Conservation (phyloP, 768 basidiomycete species). For the Albatrellus ellisii region DNA sequence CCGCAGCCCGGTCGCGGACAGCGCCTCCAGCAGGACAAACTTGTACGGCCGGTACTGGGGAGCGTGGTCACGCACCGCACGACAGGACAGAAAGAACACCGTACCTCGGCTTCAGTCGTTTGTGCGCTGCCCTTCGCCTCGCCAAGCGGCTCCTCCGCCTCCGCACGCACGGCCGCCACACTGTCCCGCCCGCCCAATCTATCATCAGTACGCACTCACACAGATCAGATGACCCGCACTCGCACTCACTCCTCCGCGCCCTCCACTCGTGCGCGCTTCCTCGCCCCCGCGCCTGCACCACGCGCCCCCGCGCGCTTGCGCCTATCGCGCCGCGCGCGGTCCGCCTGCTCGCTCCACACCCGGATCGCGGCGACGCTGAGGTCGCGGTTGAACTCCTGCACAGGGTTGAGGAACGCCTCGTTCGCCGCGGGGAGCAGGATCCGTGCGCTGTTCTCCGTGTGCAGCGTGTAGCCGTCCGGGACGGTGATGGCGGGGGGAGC, state of each 20-base stretch:
- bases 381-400: constrained; percentile 98
- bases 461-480: constrained; percentile 65
- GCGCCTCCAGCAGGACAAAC: constrained; percentile 78
- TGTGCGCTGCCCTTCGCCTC: constrained; percentile 2
- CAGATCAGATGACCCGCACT: not conserved
- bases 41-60: constrained; percentile 43
- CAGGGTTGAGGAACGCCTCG: constrained; percentile 90
- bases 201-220: too few species aligned
- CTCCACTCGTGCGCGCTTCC: constrained; percentile 36
- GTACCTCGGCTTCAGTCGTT: constrained; percentile 11
- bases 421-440: constrained; percentile 66
- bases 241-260: constrained; percentile 13
- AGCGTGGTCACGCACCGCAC: not conserved
- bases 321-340: too few species aligned
- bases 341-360: constrained; percentile 70
- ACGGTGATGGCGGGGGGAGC: constrained; percentile 19
- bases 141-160: too few species aligned
- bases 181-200: too few species aligned
- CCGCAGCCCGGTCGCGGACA: constrained; percentile 91
- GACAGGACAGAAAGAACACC: not conserved
- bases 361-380: constrained; percentile 83
- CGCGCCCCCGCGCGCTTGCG: too few species aligned
- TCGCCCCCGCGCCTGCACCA: constrained; percentile 53
- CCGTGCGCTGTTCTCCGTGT: constrained; percentile 70
- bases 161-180: too few species aligned